Evolutionary conservation across 164 flowering plant genomes (phyloP), one percentile per base, ranked within the genome.

Genomic region (Piper betle): DNA sequence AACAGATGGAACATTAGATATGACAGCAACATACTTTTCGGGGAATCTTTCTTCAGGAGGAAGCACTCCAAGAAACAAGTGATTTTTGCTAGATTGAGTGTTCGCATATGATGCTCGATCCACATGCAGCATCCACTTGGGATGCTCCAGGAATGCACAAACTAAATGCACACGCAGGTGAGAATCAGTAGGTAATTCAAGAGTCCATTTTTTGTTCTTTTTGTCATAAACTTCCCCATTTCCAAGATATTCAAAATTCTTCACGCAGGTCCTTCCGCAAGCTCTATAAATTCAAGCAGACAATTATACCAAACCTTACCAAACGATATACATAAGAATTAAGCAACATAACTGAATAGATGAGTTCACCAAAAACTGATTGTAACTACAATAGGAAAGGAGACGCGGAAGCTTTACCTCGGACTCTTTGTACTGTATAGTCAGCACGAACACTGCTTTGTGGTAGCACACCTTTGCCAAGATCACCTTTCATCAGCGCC

Each of bases 21-120:
- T 62, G 40, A 87, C 77, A 42, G 87, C 96, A 60, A 87, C 62
- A 64, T 82, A 92, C 73, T 87, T 89, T 72, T 89, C 98, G 41
- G 98, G 94, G 63, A 84, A 87, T 62, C 96, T 84, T 69, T 89
- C 98, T 67, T 87, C 89, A 38, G 97, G 91, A 65, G 97, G 98
- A 48, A 92, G 71, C 63, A 81, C 73, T 64, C 97, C 97, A 71
- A 92, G 68, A 67, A 89, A 89, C 56, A 92, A 78, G 37, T 97
- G 98, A 70, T 89, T 89, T 75, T 87, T 92, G 82, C 90, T 84
- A 37, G 97, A 80, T 62, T 86, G 98, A n/a, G 82, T 77, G 68
- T 90, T 84, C 59, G 88, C 72, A 79, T 87, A 80, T 18, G 87
- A 78, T 39, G 84, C 67, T 55, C 97, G 88, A 75, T 92, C 98